phyloP scores from a whole-genome alignment of 1,139 yeast genomes.

The Blastobotrys serpentis region DNA sequence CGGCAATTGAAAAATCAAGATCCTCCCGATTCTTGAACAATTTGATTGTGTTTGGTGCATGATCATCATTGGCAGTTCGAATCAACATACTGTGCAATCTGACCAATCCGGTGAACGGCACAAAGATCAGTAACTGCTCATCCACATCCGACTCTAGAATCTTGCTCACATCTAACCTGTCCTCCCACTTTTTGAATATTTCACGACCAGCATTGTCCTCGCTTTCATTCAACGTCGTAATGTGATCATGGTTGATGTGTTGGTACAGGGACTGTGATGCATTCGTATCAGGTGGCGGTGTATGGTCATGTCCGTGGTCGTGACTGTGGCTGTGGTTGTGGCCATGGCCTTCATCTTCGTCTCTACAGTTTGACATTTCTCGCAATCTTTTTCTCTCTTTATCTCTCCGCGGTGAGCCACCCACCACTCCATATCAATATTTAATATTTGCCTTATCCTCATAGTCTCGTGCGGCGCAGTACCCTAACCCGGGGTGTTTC shows the following conservation, averaged over 20 bases:
- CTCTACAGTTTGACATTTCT: conserved; percentile 13
- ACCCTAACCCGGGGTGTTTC: too few species aligned
- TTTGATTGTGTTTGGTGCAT: conserved; percentile 68
- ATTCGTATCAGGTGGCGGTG: conserved; percentile 72
- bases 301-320: conserved; percentile 41
- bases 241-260: conserved; percentile 59
- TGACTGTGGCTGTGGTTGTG: conserved; percentile 19
- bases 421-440: too few species aligned
- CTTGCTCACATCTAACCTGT: conserved; percentile 41
- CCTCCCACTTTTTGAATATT: conserved; percentile 54
- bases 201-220: conserved; percentile 49
- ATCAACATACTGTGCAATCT: conserved; percentile 71
- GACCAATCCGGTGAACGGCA: conserved; percentile 78
- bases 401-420: too few species aligned
- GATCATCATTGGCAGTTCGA: conserved; percentile 59
- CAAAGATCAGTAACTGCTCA: conserved; percentile 67
- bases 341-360: conserved; percentile 12
- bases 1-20: conserved; percentile 69
- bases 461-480: conserved; percentile 1
- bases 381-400: too few species aligned
- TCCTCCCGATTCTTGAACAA: conserved; percentile 68
- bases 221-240: conserved; percentile 63
- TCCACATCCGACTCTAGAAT: conserved; percentile 75
- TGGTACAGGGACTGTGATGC: conserved; percentile 65
- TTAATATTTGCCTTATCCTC: too few species aligned